Conservation (phyloP, 768 basidiomycete genomes). For the Infundibulicybe gibba region DNA sequence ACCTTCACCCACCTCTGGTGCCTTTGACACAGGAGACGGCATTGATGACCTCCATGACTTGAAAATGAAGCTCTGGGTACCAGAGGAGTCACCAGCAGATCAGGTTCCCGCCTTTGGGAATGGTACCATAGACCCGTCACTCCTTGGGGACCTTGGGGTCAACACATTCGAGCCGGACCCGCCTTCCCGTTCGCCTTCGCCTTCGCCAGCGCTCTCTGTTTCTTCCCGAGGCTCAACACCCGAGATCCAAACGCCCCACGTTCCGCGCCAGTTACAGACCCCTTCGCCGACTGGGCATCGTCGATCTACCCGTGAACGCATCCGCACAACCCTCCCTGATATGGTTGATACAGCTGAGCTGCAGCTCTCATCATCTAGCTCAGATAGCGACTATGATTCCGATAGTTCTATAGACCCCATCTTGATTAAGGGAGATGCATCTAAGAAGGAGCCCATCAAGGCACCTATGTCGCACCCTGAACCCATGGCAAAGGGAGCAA, state of each 20-base stretch:
- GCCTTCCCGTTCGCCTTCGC: background rate
- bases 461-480: background rate
- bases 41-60: background rate
- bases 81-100: background rate
- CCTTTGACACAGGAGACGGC: background rate
- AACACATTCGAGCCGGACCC: constrained; percentile 3
- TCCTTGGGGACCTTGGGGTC: constrained; percentile 7
- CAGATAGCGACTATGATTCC: constrained; percentile 1
- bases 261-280: background rate
- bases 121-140: constrained; percentile 15
- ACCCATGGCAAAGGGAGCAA: background rate
- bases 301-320: background rate
- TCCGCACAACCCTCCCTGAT: constrained; percentile 4
- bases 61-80: background rate
- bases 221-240: background rate
- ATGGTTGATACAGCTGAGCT: constrained; percentile 12
- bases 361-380: background rate
- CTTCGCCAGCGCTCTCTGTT: background rate
- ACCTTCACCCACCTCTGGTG: background rate
- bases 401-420: background rate
- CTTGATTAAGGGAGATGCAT: background rate
- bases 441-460: background rate
- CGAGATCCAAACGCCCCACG: background rate
- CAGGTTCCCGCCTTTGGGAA: constrained; percentile 5
- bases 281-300: background rate